phyloP scores from a whole-genome alignment of 169 alveolate species.

The Eimeria sp. region DNA sequence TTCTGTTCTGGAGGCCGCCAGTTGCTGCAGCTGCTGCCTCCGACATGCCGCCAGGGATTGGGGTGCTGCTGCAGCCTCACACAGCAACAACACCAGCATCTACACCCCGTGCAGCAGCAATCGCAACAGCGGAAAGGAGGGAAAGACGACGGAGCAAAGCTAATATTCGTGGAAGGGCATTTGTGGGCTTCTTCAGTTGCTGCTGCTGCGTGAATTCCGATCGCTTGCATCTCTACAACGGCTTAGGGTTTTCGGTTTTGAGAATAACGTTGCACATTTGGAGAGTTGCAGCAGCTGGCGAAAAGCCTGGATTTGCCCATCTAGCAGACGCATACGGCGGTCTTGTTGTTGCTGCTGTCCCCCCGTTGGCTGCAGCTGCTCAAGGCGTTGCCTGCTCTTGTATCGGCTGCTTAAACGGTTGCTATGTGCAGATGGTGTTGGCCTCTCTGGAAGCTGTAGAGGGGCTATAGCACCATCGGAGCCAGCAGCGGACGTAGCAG shows the following conservation, averaged over 20 bases:
- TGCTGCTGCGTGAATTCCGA: neutral
- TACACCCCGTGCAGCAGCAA: neutral
- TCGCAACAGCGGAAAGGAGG: neutral
- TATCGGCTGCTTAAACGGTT: neutral
- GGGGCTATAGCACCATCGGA: neutral
- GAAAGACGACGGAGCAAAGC: neutral
- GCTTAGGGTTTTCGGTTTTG: neutral
- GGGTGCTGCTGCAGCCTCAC: conserved; percentile 63
- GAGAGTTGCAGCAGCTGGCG: conserved; percentile 45
- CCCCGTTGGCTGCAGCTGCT: neutral
- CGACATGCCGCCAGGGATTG: conserved; percentile 31
- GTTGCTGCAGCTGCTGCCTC: conserved; percentile 62
- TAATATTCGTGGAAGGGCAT: neutral
- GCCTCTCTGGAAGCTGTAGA: neutral
- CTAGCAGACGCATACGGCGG: conserved; percentile 16
- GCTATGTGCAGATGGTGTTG: neutral
- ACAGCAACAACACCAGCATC: neutral
- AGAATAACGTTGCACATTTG: conserved; percentile 3
- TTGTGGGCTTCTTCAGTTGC: neutral
- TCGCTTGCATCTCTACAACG: neutral
- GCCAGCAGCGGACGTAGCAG: neutral
- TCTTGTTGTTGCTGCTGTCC: neutral
- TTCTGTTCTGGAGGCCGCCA: conserved; percentile 40
- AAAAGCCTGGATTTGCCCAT: conserved; percentile 41
- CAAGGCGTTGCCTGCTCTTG: neutral